These are phyloP conservation scores for Mycena vulgaris DNA, from an alignment of 768 basidiomycete genomes.

Conservation along the genomic window DNA sequence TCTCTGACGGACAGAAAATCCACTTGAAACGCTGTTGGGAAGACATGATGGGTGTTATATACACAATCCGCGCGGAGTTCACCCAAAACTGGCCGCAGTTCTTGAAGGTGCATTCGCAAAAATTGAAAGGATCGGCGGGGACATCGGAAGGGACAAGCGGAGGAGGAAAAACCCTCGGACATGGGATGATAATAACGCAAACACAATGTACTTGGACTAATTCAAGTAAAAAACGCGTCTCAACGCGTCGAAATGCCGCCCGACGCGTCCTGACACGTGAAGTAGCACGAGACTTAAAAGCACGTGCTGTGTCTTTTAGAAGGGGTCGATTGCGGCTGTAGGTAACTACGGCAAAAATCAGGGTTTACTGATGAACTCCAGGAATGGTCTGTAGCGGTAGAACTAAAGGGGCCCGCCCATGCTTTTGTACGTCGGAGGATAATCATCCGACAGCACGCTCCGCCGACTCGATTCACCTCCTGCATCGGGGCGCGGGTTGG, in stretches of 20 bases:
- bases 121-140: background rate
- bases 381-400: no score
- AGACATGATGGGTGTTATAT: conserved; percentile 6
- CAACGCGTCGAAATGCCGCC: background rate
- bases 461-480: no score
- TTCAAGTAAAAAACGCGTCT: background rate
- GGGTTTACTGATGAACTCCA: no score
- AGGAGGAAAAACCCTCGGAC: conserved; percentile 8
- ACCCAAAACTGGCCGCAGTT: conserved; percentile 5
- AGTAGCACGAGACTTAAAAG: background rate
- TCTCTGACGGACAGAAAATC: background rate
- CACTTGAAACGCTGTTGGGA: background rate
- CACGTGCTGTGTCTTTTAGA: conserved; percentile 12
- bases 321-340: conserved; percentile 3
- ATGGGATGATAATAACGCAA: conserved; percentile 9
- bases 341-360: no score
- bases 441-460: no score
- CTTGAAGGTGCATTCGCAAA: conserved; percentile 2
- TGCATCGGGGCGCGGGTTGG: no score
- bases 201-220: conserved; percentile 9
- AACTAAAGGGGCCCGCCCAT: no score
- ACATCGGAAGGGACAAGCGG: conserved; percentile 5
- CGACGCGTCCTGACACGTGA: conserved; percentile 2
- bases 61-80: conserved; percentile 7
- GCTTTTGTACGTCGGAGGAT: no score